Evolutionary conservation across 2,329 filamentous ascomycete genomes (phyloP).

Genomic region (Fusarium piperis): DNA sequence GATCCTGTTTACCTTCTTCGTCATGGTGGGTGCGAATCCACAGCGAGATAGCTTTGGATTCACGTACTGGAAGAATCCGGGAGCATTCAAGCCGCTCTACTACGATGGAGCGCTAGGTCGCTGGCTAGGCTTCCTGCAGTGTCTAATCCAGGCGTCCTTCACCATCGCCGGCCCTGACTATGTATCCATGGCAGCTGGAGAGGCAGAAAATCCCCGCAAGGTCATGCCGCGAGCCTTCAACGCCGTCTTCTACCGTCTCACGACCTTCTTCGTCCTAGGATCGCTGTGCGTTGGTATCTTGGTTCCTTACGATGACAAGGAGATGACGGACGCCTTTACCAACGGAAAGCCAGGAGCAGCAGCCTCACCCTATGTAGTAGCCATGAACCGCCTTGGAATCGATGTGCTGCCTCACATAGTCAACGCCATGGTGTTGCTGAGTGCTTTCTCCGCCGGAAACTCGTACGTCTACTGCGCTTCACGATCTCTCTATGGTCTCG

Average conservation of each 20-base stretch:
- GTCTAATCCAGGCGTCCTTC: constrained; percentile 76
- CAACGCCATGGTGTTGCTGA: constrained; percentile 76
- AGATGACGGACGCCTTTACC: constrained; percentile 68
- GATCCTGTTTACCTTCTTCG: constrained; percentile 80
- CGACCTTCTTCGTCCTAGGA: constrained; percentile 79
- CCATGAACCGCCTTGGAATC: constrained; percentile 74
- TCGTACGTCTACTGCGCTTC: constrained; percentile 73
- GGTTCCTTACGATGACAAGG: constrained; percentile 73
- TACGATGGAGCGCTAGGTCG: constrained; percentile 72
- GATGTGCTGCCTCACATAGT: constrained; percentile 74
- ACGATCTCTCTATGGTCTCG: constrained; percentile 73
- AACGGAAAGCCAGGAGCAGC: constrained; percentile 72
- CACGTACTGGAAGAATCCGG: constrained; percentile 71
- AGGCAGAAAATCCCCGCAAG: constrained; percentile 74
- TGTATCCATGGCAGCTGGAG: constrained; percentile 74
- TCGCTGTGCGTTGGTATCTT: constrained; percentile 77
- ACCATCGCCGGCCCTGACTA: constrained; percentile 76
- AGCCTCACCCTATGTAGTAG: constrained; percentile 72
- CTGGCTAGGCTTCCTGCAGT: constrained; percentile 80
- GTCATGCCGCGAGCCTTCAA: constrained; percentile 80
- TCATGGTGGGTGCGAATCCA: constrained; percentile 86
- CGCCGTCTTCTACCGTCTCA: constrained; percentile 81
- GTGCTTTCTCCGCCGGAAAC: constrained; percentile 74
- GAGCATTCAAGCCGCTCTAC: constrained; percentile 75
- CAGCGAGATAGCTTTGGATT: constrained; percentile 77